These are phyloP conservation scores for Tetradesmus obliquus DNA, from an alignment of 139 green algal species.

Conservation along the genomic window DNA sequence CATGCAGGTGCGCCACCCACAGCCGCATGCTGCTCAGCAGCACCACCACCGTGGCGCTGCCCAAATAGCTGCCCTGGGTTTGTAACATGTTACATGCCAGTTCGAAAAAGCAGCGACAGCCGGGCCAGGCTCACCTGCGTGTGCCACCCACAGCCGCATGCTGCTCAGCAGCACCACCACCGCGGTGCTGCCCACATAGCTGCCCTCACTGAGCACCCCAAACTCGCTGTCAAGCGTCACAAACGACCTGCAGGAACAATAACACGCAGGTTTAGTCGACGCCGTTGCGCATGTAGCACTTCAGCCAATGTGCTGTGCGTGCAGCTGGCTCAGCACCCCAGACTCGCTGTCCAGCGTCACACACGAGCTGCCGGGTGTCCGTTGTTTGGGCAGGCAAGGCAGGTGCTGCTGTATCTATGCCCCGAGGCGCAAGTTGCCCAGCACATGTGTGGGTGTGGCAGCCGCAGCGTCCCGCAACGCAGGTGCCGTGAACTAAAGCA, in stretches of 20 bases:
- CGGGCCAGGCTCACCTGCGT: slow-evolving; percentile 32
- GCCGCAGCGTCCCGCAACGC: no score
- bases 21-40: slow-evolving; percentile 74
- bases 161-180: slow-evolving; percentile 82
- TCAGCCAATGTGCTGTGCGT: background rate
- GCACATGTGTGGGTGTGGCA: no score
- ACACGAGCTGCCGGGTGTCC: background rate
- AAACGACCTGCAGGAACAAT: background rate
- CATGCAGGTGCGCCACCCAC: slow-evolving; percentile 83
- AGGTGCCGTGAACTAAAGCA: no score
- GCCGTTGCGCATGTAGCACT: background rate
- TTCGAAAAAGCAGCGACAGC: background rate
- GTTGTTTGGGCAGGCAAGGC: no score
- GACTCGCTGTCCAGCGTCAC: slow-evolving; percentile 59
- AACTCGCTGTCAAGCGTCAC: slow-evolving; percentile 66
- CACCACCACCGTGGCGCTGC: slow-evolving; percentile 86
- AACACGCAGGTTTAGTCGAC: background rate
- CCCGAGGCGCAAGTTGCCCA: no score
- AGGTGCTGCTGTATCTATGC: no score
- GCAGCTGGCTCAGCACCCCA: slow-evolving; percentile 41
- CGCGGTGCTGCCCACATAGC: slow-evolving; percentile 84
- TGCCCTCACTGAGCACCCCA: slow-evolving; percentile 52
- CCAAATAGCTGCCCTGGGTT: slow-evolving; percentile 61
- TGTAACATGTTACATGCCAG: background rate
- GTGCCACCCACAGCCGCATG: slow-evolving; percentile 81